A percentile compares a stretch with the other conserved stretches of the same genome.
Evolutionary conservation across 352 stramenopile species (phyloP).

Genomic region (Phytophthora ohioensis): DNA sequence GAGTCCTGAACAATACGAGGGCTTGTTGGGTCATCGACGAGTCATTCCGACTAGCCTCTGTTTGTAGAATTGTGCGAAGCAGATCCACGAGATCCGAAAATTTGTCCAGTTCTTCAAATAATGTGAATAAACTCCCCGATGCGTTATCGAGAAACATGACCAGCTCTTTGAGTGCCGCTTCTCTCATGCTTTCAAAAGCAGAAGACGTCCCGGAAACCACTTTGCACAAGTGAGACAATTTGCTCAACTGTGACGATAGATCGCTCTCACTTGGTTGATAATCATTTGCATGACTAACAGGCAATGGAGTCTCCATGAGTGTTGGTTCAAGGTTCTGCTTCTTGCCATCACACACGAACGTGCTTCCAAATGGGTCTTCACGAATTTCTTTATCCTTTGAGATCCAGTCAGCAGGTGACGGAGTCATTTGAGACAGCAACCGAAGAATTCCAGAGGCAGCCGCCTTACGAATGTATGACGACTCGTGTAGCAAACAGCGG

Average conservation of each 20-base stretch:
- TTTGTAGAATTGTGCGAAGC: slow-evolving; percentile 20
- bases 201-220: slow-evolving; percentile 35
- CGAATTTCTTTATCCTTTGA: slow-evolving; percentile 33
- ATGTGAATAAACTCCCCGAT: slow-evolving; percentile 32
- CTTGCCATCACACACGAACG: slow-evolving; percentile 17
- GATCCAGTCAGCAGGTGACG: slow-evolving; percentile 21
- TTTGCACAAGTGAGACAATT: slow-evolving; percentile 41
- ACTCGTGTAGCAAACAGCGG: slow-evolving; percentile 63
- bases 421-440: slow-evolving; percentile 39
- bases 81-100: slow-evolving; percentile 35
- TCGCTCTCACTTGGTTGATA: slow-evolving; percentile 41
- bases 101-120: slow-evolving; percentile 57
- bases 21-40: slow-evolving; percentile 27
- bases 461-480: slow-evolving; percentile 55
- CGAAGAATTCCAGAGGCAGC: slow-evolving; percentile 51
- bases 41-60: slow-evolving; percentile 12
- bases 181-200: slow-evolving; percentile 36
- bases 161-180: slow-evolving; percentile 46
- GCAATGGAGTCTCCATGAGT: slow-evolving; percentile 43
- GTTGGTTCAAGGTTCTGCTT: slow-evolving; percentile 26
- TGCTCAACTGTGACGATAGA: slow-evolving; percentile 42
- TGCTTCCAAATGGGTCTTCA: slow-evolving; percentile 43
- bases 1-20: slow-evolving; percentile 50
- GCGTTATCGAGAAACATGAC: slow-evolving; percentile 37
- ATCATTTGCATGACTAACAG: slow-evolving; percentile 21